These are phyloP conservation scores for Salix viminalis DNA, from an alignment of 345 rosid genomes.

Conservation along the genomic window DNA sequence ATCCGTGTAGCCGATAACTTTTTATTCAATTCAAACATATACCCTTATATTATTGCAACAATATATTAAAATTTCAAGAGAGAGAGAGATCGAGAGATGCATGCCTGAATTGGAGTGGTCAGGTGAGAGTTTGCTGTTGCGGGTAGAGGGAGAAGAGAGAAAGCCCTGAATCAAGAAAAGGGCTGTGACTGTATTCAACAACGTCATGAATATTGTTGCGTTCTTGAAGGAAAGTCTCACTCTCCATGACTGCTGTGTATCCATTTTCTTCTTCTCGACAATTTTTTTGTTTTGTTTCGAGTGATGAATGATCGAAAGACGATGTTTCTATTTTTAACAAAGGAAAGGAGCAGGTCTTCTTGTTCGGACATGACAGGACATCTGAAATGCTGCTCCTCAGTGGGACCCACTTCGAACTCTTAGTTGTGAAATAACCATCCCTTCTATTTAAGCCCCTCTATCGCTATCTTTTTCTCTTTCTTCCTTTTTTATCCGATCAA, in stretches of 20 bases:
- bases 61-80: background rate
- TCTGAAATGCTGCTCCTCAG: background rate
- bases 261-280: conserved; percentile 23
- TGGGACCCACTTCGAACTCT: background rate
- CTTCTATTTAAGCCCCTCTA: background rate
- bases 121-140: conserved; percentile 30
- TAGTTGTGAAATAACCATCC: background rate
- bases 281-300: background rate
- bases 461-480: no score
- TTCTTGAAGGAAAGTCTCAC: conserved; percentile 69
- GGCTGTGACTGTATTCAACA: conserved; percentile 48
- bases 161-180: conserved; percentile 60
- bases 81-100: background rate
- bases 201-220: conserved; percentile 60
- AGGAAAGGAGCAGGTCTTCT: background rate
- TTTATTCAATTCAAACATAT: background rate
- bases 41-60: background rate
- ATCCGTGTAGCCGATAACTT: background rate
- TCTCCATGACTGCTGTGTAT: conserved; percentile 52
- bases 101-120: conserved; percentile 45
- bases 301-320: background rate
- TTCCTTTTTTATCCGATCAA: no score
- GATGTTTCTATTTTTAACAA: background rate
- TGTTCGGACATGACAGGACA: background rate
- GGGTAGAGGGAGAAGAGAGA: conserved; percentile 46